A percentile compares a stretch with the other conserved stretches of the same genome.
phyloP scores from a whole-genome alignment of 2,329 filamentous ascomycete species.

The Dendrostoma leiphaemia region DNA sequence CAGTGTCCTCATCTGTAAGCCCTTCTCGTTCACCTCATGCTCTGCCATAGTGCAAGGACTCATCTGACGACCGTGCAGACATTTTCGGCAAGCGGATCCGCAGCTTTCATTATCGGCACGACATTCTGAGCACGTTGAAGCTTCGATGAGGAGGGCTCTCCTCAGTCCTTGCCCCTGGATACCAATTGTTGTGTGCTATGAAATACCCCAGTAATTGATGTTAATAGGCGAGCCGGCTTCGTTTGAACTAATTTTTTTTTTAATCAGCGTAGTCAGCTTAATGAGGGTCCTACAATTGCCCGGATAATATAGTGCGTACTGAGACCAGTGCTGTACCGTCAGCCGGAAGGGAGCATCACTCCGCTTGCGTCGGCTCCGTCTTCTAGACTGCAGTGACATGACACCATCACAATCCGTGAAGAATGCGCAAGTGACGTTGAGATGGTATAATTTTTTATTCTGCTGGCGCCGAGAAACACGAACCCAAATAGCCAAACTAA shows the following conservation, averaged over 20 bases:
- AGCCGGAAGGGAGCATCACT: neutral
- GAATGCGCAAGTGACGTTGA: neutral
- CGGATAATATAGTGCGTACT: no score
- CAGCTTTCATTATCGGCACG: slow-evolving; percentile 72
- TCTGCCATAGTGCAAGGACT: neutral
- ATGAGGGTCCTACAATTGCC: no score
- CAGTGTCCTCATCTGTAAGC: slow-evolving; percentile 78
- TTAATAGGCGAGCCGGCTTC: no score
- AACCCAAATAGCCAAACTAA: slow-evolving; percentile 37
- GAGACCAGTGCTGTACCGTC: neutral
- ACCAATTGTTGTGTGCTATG: no score
- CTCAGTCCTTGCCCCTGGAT: no score
- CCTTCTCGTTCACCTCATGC: neutral
- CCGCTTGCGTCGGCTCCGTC: neutral
- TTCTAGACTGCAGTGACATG: neutral
- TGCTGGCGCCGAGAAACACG: neutral
- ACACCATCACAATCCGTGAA: neutral
- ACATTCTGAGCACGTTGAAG: slow-evolving; percentile 57
- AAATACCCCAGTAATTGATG: no score
- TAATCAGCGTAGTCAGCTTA: no score
- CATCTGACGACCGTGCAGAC: slow-evolving; percentile 45
- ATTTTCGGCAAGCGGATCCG: slow-evolving; percentile 76
- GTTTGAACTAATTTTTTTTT: no score
- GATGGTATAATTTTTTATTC: neutral
- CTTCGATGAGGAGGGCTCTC: slow-evolving; percentile 27